These are phyloP conservation scores for Boechera stricta DNA, from an alignment of 345 rosid genomes.

Conservation along the genomic window DNA sequence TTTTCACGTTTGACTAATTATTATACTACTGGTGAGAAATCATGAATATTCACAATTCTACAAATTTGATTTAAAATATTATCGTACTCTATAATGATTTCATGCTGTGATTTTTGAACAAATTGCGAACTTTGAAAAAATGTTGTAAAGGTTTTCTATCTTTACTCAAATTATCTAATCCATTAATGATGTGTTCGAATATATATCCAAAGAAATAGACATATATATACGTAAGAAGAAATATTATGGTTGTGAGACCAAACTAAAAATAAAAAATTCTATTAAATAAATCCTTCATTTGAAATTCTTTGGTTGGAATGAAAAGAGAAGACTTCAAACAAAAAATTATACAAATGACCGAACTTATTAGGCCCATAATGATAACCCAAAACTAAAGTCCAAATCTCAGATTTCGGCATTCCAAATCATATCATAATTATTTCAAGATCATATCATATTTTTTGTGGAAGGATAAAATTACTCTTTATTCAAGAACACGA, in stretches of 20 bases:
- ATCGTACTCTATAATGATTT: constrained; percentile 5
- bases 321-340: constrained; percentile 1
- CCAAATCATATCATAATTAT: no score
- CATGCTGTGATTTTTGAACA: constrained; percentile 11
- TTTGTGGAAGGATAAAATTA: not conserved
- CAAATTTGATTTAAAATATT: not conserved
- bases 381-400: not conserved
- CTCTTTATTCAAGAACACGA: not conserved
- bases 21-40: constrained; percentile 20
- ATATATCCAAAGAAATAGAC: not conserved
- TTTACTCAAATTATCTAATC: not conserved
- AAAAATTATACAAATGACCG: not conserved
- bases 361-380: constrained; percentile 12
- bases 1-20: constrained; percentile 46
- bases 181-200: not conserved
- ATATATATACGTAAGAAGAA: not conserved
- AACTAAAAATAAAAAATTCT: not conserved
- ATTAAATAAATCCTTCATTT: not conserved
- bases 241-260: not conserved
- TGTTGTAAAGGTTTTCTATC: not conserved
- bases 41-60: constrained; percentile 11
- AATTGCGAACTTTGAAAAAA: not conserved
- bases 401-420: not conserved
- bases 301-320: not conserved
- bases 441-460: not conserved